Percentiles rank a stretch among this genome's conserved stretches.
Evolutionary conservation across 345 rosid genomes (phyloP).

Genomic region (Syzygium oleosum): DNA sequence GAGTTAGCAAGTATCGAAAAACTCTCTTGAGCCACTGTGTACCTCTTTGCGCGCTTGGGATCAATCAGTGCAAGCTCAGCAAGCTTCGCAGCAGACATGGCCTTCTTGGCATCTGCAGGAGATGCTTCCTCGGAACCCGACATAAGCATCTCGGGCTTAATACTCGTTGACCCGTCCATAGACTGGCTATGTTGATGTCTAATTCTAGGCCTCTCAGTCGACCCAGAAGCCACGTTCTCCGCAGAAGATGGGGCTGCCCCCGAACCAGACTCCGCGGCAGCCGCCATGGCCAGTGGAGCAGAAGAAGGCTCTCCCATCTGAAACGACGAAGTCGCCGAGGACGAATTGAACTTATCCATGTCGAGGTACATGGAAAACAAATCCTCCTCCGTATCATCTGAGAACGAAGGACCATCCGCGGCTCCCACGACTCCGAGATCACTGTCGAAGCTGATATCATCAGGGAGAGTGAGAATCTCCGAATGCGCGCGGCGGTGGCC

Average conservation of each 20-base stretch:
- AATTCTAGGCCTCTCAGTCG: conserved; percentile 67
- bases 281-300: conserved; percentile 14
- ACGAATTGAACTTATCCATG: conserved; percentile 84
- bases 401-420: conserved; percentile 74
- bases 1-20: neutral
- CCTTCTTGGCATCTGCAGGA: conserved; percentile 63
- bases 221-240: conserved; percentile 12
- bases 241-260: conserved; percentile 10
- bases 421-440: conserved; percentile 86
- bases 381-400: conserved; percentile 93
- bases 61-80: conserved; percentile 97
- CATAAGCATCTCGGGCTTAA: conserved; percentile 86
- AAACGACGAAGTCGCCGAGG: conserved; percentile 51
- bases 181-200: conserved; percentile 97
- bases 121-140: conserved; percentile 62
- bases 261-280: conserved; percentile 1
- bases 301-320: conserved; percentile 46
- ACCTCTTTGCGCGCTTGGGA: conserved; percentile 99
- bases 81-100: conserved; percentile 89
- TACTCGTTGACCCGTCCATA: conserved; percentile 83
- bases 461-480: conserved; percentile 92
- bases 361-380: conserved; percentile 78
- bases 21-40: neutral
- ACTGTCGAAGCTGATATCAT: conserved; percentile 89
- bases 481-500: conserved; percentile 98